Evolutionary conservation across 257 asterid genomes (phyloP), one percentile per base, ranked within the genome.

Genomic region (Agastache rugosa): DNA sequence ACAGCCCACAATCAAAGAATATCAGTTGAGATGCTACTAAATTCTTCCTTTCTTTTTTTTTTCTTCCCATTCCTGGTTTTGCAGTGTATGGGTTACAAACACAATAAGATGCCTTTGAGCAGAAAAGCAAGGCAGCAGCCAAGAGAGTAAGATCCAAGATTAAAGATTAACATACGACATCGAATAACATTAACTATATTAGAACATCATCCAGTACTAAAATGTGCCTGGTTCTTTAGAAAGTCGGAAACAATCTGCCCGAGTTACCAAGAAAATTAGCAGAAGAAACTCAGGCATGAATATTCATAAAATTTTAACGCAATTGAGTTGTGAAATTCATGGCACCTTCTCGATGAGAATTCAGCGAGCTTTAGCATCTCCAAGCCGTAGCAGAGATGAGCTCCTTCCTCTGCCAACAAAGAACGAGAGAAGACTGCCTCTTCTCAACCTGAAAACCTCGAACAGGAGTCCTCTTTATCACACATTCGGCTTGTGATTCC

Each of bases 391-490:
- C 97, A 17, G 99, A 95, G 72, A 95, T 77, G 60, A 95, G 91
- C 85, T 95, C 99, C 93, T 95, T 92, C 51, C 92, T 72, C 64
- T 95, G 97, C 99, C 99, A 95, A 71, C 96, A 90, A 27, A 95
- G 97, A 53, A 93, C 95, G 8, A 95, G 97, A 3, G 96, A 87
- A 23, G 90, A 87, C 66, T 95, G 99, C 70, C 98, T 85, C 89
- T 91, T 95, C 87, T 95, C 99, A 4, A 95, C 91, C 41, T 86
- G 94, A 73, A 95, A 95, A 14, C 99, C 99, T 29, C 91, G 84
- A 50, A 91, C 89, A 0, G 96, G 97, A 10, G 96, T 87, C 87
- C 96, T 87, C 85, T 91, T 91, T 45, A 91, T 81, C n/a, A 95
- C 85, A 39, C 94, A 95, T 82, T 91, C 97, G 0, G 97, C 99